Conservation (phyloP, 2,329 filamentous ascomycete species). For the Orbilia blumenaviensis region DNA sequence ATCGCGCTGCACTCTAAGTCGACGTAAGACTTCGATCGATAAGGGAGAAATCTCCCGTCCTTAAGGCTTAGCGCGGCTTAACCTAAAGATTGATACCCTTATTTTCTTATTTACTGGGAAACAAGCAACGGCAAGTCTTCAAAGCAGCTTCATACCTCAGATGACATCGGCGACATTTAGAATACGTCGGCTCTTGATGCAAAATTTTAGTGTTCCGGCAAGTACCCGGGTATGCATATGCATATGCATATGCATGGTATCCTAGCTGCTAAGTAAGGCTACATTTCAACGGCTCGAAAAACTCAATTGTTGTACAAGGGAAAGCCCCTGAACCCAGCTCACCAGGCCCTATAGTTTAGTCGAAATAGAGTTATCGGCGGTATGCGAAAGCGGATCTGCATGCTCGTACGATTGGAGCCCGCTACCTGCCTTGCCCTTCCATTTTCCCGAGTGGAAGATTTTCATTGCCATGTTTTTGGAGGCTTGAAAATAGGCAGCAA, state of each 20-base stretch:
- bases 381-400: conserved; percentile 4
- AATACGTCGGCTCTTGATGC: not conserved
- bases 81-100: not conserved
- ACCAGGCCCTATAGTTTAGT: not conserved
- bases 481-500: conserved; percentile 9
- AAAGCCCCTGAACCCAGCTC: conserved; percentile 7
- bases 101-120: not conserved
- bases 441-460: conserved; percentile 3
- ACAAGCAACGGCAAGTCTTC: not conserved
- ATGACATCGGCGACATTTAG: conserved; percentile 8
- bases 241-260: not conserved
- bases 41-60: not conserved
- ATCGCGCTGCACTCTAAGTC: not conserved
- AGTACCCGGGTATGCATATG: too few species aligned
- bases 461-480: conserved; percentile 4
- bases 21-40: not conserved
- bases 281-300: conserved; percentile 2
- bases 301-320: too few species aligned
- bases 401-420: conserved; percentile 3
- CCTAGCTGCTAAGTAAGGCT: conserved; percentile 1
- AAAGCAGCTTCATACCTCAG: not conserved
- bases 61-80: not conserved
- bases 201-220: not conserved
- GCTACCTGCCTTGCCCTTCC: not conserved
- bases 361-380: conserved; percentile 8